Evolutionary conservation across 768 basidiomycete species (phyloP), one percentile per base, ranked within the genome.

Genomic region (Boletus subcaerulescens): DNA sequence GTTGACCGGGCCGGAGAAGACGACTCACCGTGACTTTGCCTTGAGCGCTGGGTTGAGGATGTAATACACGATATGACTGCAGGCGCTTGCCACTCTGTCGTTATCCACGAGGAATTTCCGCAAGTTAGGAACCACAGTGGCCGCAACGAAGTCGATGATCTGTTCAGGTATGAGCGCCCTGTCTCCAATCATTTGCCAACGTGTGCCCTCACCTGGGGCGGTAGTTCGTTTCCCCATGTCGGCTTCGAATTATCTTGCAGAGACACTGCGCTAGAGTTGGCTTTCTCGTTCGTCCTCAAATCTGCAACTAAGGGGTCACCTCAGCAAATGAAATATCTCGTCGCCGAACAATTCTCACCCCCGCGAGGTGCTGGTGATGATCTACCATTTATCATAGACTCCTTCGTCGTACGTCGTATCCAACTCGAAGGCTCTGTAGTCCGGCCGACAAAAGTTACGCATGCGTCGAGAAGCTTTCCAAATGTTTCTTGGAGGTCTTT

Each of bases 401-500:
- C 89, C 64, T 83, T 89, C 2, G 84, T 76, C 17, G 74, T 74
- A 20, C 90, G 80, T 36, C 87, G 82, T 43, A 90, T 85, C 91
- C 92, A 93, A 39, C 84, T 88, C 20, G 85, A 82, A 57, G 84
- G 82, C 61, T 94, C 92, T 17, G 79, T 78, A 4, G 84, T 84
- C 26, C 88, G 81, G 4, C 88, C 88, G 12, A 87, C 83, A 54
- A 89, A 85, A 1, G 81, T 70, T 11, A 94, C 80, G 48, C 86
- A 89, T 8, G 85, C 75, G 61, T 98, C 96, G 11, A 93, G 78
- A 1, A 98, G 79, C 69, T 91, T 95, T 33, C 83, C 80, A 64
- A 89, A 97, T 5, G 81, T 86, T 59, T 98, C 96, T 84, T 96
- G 93, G 11, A 98, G 75, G 53, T 99, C 97, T 66, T 93, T 91